Evolutionary conservation across 768 basidiomycete genomes (phyloP), one percentile per base, ranked within the genome.

Genomic region (Leccinum boreale): DNA sequence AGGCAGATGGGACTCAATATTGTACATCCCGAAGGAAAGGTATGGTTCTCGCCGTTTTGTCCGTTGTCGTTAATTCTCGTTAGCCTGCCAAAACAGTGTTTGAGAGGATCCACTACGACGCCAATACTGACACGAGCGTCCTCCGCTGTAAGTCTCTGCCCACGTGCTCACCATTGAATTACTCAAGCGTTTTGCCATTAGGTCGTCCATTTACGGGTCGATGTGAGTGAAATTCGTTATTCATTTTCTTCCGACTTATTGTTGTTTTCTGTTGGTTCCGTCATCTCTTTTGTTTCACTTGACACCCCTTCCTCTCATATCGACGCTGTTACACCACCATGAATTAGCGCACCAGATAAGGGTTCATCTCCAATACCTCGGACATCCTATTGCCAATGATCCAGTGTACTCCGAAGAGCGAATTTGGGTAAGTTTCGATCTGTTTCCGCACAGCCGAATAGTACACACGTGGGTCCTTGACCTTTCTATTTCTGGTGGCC

Each of bases 1-100:
- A 81, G 94, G 52, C 95, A 98, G 69, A 94, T 98, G 87, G 97
- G 97, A 4, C 74, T 99, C 48, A 98, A 98, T 59, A 89, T 98
- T 52, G 92, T 98, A 15, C 93, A 97, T 67, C 93, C 95, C 0
- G 86, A 95, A 56, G 97, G 97, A 45, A 94, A 98, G 81, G 94
- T 92, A 65, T 36, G 74, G 51, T 17, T 31, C 24, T 24, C 42
- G 9, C 35, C 3, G 11, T 7, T 55, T 4, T 21, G 4, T 29
- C 23, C 7, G 28, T 56, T 21, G 12, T 17, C 17, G 19, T n/a
- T 19, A 36, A 55, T 53, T 1, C 19, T 31, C 10, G 39, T 31
- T 64, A 97, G 92, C 81, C 81, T 17, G 92, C 96, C 1, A 90
- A 90, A 71, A 99, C 97, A 0, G 81, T 93, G 5, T 98, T 99